Conservation (phyloP, 352 stramenopile species). For the Pythium aristosporum region DNA sequence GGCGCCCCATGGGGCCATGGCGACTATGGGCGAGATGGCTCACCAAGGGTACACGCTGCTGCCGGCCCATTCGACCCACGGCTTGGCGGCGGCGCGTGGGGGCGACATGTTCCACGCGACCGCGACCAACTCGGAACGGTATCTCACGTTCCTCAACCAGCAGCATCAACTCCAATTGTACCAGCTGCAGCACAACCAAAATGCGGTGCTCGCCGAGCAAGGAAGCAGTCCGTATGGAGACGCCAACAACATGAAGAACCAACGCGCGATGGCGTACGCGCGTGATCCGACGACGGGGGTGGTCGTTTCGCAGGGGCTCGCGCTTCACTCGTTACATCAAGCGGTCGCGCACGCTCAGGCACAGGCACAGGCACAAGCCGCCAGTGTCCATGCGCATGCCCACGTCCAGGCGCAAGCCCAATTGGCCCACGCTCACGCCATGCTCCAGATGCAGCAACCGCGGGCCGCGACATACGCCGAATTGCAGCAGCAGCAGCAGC, state of each 20-base stretch:
- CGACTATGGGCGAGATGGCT: slow-evolving; percentile 15
- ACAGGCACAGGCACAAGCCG: slow-evolving; percentile 26
- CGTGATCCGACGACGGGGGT: slow-evolving; percentile 33
- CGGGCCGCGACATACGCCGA: not conserved
- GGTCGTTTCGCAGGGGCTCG: slow-evolving; percentile 34
- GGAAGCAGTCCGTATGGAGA: slow-evolving; percentile 52
- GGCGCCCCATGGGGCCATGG: not conserved
- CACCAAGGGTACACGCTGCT: slow-evolving; percentile 35
- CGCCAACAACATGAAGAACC: slow-evolving; percentile 39
- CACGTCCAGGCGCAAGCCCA: slow-evolving; percentile 48
- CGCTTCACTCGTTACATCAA: slow-evolving; percentile 67
- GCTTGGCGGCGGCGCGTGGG: slow-evolving; percentile 16
- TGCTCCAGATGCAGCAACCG: slow-evolving; percentile 52
- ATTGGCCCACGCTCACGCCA: slow-evolving; percentile 33
- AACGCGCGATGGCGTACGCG: slow-evolving; percentile 12
- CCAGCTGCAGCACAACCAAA: slow-evolving; percentile 73
- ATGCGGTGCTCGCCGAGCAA: slow-evolving; percentile 34
- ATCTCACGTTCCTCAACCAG: slow-evolving; percentile 84
- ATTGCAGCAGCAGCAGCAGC: slow-evolving; percentile 31
- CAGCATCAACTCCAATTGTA: slow-evolving; percentile 87
- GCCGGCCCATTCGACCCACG: slow-evolving; percentile 25
- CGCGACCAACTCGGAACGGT: slow-evolving; percentile 64
- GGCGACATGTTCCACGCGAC: slow-evolving; percentile 42
- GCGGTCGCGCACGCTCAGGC: slow-evolving; percentile 29
- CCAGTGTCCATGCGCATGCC: slow-evolving; percentile 28